These are phyloP conservation scores for Calonectria hawksworthii DNA, from an alignment of 2,329 filamentous ascomycete species.

Conservation along the genomic window DNA sequence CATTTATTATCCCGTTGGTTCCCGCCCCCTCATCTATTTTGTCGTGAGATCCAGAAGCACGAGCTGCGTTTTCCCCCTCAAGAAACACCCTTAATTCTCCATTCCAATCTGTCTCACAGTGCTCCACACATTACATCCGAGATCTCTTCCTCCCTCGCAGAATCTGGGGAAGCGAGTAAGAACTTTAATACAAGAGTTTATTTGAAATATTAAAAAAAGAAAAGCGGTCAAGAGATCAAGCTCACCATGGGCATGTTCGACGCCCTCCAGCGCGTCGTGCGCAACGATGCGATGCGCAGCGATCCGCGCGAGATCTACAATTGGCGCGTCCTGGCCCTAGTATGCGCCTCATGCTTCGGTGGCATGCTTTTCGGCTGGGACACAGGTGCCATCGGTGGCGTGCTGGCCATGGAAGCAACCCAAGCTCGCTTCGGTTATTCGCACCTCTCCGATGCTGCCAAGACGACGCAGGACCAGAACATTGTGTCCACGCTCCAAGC, in stretches of 20 bases:
- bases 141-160: not conserved
- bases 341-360: conserved; percentile 77
- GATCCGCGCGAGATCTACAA: conserved; percentile 79
- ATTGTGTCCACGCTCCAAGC: conserved; percentile 80
- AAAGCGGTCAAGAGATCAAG: not conserved
- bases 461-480: conserved; percentile 72
- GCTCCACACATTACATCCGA: not conserved
- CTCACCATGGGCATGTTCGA: conserved; percentile 56
- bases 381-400: conserved; percentile 77
- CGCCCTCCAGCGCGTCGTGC: conserved; percentile 69
- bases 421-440: conserved; percentile 59
- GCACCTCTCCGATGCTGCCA: conserved; percentile 42
- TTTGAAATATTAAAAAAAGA: not conserved
- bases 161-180: not conserved
- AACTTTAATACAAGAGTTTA: not conserved
- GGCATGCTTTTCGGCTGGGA: conserved; percentile 68
- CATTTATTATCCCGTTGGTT: conserved; percentile 42
- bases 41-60: not conserved
- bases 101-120: not conserved
- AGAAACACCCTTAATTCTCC: not conserved
- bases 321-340: conserved; percentile 75
- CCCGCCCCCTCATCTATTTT: conserved; percentile 28
- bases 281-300: conserved; percentile 78
- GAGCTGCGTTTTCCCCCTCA: not conserved
- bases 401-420: conserved; percentile 72